These are phyloP conservation scores for Ophiostoma sp. DNA, from an alignment of 2,329 filamentous ascomycete genomes.

Conservation along the genomic window DNA sequence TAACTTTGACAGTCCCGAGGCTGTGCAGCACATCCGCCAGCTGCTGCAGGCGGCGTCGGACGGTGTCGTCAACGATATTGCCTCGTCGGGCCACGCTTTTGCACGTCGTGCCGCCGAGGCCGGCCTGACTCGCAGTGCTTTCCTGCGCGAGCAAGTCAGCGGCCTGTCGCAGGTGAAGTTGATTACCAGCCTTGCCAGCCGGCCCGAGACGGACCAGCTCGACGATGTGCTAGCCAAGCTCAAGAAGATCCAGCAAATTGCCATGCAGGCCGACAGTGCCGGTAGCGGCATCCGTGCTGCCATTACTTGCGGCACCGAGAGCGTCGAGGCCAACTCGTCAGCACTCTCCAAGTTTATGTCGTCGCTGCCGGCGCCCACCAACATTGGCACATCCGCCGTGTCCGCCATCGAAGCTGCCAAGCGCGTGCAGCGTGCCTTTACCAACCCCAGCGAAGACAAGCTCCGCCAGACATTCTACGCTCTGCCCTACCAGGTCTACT, in stretches of 20 bases:
- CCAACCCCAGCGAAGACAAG: not conserved
- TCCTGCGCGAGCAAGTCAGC: constrained; percentile 77
- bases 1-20: constrained; percentile 81
- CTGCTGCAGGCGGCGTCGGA: constrained; percentile 84
- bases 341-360: constrained; percentile 71
- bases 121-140: constrained; percentile 69
- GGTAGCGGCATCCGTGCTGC: constrained; percentile 72
- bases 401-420: not conserved
- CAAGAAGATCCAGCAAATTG: constrained; percentile 79
- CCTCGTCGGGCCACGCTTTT: constrained; percentile 84
- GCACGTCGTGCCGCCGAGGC: constrained; percentile 83
- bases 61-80: constrained; percentile 87
- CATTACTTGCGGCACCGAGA: constrained; percentile 80
- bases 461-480: constrained; percentile 78
- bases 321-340: constrained; percentile 66
- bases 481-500: constrained; percentile 95
- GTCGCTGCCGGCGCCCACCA: constrained; percentile 50
- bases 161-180: constrained; percentile 90
- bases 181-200: constrained; percentile 73
- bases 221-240: constrained; percentile 77
- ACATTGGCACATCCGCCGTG: not conserved
- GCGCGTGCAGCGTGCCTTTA: constrained; percentile 23
- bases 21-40: constrained; percentile 79
- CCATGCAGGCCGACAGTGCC: constrained; percentile 51
- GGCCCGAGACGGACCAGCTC: constrained; percentile 66